Evolutionary conservation across 805 yeast genomes (phyloP).

Genomic region (Danielia oregonensis): DNA sequence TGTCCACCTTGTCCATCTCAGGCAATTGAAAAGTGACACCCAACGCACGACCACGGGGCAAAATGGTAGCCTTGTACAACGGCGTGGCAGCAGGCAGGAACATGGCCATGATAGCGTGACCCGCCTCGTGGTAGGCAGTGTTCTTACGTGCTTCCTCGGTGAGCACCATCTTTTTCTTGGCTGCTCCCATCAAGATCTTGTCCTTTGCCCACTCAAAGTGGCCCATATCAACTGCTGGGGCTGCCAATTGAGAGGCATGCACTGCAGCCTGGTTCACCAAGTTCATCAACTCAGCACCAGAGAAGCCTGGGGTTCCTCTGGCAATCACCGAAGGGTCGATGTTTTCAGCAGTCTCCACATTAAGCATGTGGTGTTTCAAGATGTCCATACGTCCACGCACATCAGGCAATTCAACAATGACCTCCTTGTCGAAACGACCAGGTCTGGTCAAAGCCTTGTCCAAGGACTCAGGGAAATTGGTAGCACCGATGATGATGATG

Average conservation of each 20-base stretch:
- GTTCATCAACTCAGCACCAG: constrained; percentile 97
- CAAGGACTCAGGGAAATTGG: constrained; percentile 94
- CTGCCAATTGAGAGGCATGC: constrained; percentile 89
- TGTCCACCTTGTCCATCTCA: constrained; percentile 96
- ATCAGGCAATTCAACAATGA: constrained; percentile 93
- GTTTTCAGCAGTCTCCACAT: constrained; percentile 77
- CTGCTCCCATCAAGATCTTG: constrained; percentile 97
- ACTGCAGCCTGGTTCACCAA: constrained; percentile 98
- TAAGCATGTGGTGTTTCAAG: constrained; percentile 84
- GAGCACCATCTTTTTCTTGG: constrained; percentile 94
- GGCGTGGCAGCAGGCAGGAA: constrained; percentile 93
- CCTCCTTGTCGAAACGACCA: constrained; percentile 95
- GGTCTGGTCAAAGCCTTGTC: constrained; percentile 98
- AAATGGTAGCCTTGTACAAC: constrained; percentile 91
- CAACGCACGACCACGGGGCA: constrained; percentile 94
- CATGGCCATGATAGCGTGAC: constrained; percentile 98
- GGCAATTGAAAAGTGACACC: constrained; percentile 98
- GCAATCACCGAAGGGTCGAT: constrained; percentile 91
- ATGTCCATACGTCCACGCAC: constrained; percentile 96
- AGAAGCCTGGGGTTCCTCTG: constrained; percentile 94
- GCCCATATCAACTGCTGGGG: constrained; percentile 81
- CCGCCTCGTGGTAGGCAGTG: constrained; percentile 98
- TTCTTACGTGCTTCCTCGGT: constrained; percentile 91
- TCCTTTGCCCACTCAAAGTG: constrained; percentile 99
- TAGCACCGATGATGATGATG: constrained; percentile 94